These are phyloP conservation scores for Thymus mandschuricus DNA, from an alignment of 257 asterid genomes.

Conservation along the genomic window DNA sequence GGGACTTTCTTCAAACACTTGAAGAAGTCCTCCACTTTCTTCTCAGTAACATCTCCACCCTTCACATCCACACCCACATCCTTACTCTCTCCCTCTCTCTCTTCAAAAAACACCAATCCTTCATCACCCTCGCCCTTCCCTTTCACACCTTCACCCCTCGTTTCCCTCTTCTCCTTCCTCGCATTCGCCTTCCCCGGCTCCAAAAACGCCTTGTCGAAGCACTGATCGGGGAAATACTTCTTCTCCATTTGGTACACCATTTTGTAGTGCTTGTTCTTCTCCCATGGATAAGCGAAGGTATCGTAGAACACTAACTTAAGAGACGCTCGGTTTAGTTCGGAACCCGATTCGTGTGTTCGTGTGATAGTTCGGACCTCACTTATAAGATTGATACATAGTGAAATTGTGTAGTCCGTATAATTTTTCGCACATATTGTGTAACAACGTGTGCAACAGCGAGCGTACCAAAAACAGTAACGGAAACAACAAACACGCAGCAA, in stretches of 20 bases:
- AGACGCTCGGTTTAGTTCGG: too few species aligned
- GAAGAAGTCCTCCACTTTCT: conserved; percentile 92
- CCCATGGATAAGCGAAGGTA: conserved; percentile 94
- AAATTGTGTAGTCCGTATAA: too few species aligned
- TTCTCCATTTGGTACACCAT: conserved; percentile 97
- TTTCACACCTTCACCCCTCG: conserved; percentile 14
- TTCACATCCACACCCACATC: conserved; percentile 26
- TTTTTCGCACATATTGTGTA: too few species aligned
- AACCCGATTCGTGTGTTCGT: too few species aligned
- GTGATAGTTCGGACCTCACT: too few species aligned
- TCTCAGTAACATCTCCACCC: conserved; percentile 70
- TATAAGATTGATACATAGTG: too few species aligned
- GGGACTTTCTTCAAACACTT: conserved; percentile 95
- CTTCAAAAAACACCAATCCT: conserved; percentile 78
- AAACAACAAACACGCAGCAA: too few species aligned
- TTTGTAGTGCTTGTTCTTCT: conserved; percentile 89
- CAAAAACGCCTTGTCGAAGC: conserved; percentile 93
- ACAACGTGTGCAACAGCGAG: too few species aligned
- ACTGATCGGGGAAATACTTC: conserved; percentile 91
- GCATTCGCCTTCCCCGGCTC: conserved; percentile 63
- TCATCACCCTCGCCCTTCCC: conserved; percentile 37
- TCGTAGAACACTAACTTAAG: conserved; percentile 39
- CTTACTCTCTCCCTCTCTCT: conserved; percentile 36
- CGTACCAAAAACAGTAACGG: too few species aligned
- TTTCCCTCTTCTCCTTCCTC: conserved; percentile 38